Conservation (phyloP, 202 grass and related monocot genomes). For the Setaria viridis region DNA sequence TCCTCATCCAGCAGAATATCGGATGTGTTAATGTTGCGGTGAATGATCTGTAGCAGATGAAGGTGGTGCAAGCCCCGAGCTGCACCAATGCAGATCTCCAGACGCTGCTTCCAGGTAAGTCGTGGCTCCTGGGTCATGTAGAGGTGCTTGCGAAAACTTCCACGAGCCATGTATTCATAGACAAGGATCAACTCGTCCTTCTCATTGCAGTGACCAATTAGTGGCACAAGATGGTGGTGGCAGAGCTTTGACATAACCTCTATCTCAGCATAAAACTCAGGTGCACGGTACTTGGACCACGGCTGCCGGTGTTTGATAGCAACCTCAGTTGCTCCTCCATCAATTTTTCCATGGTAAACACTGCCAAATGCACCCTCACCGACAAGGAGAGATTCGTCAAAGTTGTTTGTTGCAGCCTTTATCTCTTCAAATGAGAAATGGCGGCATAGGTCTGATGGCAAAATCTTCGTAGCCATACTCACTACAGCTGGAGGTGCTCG, state of each 20-base stretch:
- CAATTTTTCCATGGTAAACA: too few relatives aligned
- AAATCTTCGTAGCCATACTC: too few relatives aligned
- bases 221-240: conserved; percentile 48
- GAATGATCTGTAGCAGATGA: conserved; percentile 42
- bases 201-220: conserved; percentile 58
- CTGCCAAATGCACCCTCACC: too few relatives aligned
- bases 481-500: neutral
- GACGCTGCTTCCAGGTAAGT: conserved; percentile 48
- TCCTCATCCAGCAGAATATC: conserved; percentile 57
- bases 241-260: neutral
- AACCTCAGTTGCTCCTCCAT: too few relatives aligned
- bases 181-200: conserved; percentile 51
- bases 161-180: conserved; percentile 54
- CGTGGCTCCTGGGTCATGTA: conserved; percentile 28
- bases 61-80: conserved; percentile 59
- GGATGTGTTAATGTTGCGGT: conserved; percentile 40
- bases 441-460: conserved; percentile 12
- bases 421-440: conserved; percentile 49
- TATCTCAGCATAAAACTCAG: too few relatives aligned
- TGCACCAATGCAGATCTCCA: conserved; percentile 57
- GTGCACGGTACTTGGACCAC: too few relatives aligned
- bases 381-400: neutral
- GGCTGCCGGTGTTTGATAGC: too few relatives aligned
- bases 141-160: conserved; percentile 47
- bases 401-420: conserved; percentile 12